Percentiles rank a stretch among this genome's conserved stretches.
Evolutionary conservation across 2,329 filamentous ascomycete genomes (phyloP).

Genomic region (Colletotrichum karsti): DNA sequence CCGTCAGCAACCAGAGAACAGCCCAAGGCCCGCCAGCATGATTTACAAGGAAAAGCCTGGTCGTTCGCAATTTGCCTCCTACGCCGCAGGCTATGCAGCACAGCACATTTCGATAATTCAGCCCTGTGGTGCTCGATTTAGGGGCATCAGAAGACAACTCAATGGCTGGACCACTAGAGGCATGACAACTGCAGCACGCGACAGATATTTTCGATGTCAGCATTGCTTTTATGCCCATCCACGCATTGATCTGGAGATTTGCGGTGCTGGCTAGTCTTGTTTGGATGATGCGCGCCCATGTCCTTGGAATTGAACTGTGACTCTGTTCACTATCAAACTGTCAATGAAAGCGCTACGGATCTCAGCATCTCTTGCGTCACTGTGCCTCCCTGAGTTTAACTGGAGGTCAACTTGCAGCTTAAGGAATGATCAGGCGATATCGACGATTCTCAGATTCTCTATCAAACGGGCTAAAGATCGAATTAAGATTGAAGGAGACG

Average conservation of each 20-base stretch:
- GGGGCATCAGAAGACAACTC: background rate
- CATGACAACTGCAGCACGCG: background rate
- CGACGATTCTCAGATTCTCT: background rate
- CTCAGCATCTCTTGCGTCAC: background rate
- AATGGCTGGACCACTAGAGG: background rate
- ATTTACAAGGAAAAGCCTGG: conserved; percentile 8
- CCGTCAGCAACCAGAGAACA: background rate
- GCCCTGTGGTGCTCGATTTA: conserved; percentile 13
- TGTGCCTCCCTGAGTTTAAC: background rate
- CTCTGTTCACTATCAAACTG: background rate
- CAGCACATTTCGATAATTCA: conserved; percentile 4
- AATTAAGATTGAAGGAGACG: conserved; percentile 15
- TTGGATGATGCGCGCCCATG: conserved; percentile 9
- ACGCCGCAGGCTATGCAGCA: conserved; percentile 10
- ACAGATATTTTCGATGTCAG: background rate
- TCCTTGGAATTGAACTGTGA: background rate
- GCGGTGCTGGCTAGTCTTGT: background rate
- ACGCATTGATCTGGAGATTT: conserved; percentile 12
- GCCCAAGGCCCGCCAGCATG: conserved; percentile 15
- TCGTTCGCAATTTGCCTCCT: background rate
- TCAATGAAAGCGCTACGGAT: background rate
- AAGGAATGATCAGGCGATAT: conserved; percentile 9
- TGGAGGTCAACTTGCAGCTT: background rate
- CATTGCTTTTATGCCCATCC: background rate
- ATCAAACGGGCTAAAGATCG: background rate